Evolutionary conservation across 2,329 filamentous ascomycete genomes (phyloP).

Genomic region (Cladosporium cucumerinum): DNA sequence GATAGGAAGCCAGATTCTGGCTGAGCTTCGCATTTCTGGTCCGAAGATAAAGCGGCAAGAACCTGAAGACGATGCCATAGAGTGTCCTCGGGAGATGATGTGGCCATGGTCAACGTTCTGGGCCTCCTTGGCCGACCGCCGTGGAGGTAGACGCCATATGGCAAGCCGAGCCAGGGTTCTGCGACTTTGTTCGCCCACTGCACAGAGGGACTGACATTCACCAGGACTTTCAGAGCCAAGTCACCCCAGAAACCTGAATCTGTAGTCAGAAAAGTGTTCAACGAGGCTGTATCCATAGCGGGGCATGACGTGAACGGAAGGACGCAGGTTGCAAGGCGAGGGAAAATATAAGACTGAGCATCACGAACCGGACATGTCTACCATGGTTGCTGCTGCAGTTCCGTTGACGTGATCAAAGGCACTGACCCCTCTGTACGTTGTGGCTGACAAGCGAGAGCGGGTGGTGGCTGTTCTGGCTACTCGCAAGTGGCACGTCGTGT

Average conservation of each 20-base stretch:
- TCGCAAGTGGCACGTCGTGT: neutral
- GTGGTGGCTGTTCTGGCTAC: neutral
- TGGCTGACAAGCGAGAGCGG: neutral
- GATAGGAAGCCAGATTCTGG: conserved; percentile 25
- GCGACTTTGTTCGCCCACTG: conserved; percentile 33
- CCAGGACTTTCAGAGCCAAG: conserved; percentile 27
- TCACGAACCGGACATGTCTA: conserved; percentile 15
- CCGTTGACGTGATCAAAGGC: conserved; percentile 4
- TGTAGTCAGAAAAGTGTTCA: conserved; percentile 14
- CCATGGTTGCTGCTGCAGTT: neutral
- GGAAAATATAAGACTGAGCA: neutral
- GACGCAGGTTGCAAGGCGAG: neutral
- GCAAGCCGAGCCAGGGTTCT: conserved; percentile 32
- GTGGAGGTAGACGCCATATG: conserved; percentile 33
- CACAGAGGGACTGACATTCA: conserved; percentile 31
- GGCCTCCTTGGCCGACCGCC: conserved; percentile 26
- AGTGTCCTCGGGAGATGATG: conserved; percentile 22
- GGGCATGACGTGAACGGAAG: neutral
- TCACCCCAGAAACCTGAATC: conserved; percentile 31
- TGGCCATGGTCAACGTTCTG: conserved; percentile 28
- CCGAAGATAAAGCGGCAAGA: conserved; percentile 23
- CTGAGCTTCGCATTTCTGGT: conserved; percentile 28
- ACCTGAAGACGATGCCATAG: conserved; percentile 28
- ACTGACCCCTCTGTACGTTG: neutral
- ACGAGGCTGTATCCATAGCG: conserved; percentile 7